phyloP scores from a whole-genome alignment of 2,329 filamentous ascomycete species.

The Pseudogymnoascus sp. region DNA sequence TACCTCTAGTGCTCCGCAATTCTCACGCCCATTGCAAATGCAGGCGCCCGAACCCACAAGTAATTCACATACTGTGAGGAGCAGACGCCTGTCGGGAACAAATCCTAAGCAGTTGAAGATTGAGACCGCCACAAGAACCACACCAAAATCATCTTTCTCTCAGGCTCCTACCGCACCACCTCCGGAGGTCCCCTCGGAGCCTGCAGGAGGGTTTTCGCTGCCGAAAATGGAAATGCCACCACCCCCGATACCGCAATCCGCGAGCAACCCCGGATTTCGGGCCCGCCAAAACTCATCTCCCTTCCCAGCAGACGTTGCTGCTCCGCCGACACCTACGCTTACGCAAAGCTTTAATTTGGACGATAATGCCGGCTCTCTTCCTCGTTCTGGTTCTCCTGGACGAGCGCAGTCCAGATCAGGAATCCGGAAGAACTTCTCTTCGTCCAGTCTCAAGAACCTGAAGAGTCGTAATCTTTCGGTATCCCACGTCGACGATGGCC shows the following conservation, averaged over 20 bases:
- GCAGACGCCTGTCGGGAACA: constrained; percentile 71
- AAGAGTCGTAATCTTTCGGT: constrained; percentile 69
- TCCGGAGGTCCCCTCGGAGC: not conserved
- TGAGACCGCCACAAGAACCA: constrained; percentile 52
- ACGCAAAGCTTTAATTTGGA: constrained; percentile 27
- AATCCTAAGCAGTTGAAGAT: constrained; percentile 82
- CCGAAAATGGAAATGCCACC: constrained; percentile 26
- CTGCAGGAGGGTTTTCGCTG: constrained; percentile 16
- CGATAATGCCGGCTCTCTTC: constrained; percentile 34
- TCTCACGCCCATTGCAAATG: constrained; percentile 20
- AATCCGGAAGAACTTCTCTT: constrained; percentile 63
- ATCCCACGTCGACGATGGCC: constrained; percentile 50
- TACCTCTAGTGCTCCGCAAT: constrained; percentile 39
- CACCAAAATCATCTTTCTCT: constrained; percentile 14
- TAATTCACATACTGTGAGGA: constrained; percentile 53
- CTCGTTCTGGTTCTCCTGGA: constrained; percentile 49
- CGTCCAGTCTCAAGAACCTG: constrained; percentile 63
- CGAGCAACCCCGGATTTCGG: constrained; percentile 12
- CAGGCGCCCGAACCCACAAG: not conserved
- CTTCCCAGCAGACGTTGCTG: constrained; percentile 24
- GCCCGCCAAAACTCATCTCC: constrained; percentile 26
- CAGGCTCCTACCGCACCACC: not conserved
- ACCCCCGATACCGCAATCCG: constrained; percentile 18
- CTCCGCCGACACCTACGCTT: constrained; percentile 30
- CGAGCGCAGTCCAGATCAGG: constrained; percentile 37